Evolutionary conservation across 1,139 yeast genomes (phyloP).

Genomic region (Suhomyces atakaporum): DNA sequence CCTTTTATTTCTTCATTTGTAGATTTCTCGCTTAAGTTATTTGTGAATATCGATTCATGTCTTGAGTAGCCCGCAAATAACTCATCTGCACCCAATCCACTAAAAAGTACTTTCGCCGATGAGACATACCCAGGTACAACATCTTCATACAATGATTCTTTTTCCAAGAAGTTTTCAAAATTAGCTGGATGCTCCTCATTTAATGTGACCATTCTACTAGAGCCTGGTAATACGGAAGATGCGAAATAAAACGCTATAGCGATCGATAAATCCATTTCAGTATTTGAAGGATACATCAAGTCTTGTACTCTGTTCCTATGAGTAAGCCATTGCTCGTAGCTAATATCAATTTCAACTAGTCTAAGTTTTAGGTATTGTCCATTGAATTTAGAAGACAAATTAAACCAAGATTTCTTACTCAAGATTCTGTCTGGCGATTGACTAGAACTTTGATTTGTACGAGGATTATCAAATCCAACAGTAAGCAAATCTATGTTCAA

Average conservation of each 20-base stretch:
- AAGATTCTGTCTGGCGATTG: slow-evolving; percentile 83
- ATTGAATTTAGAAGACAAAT: slow-evolving; percentile 42
- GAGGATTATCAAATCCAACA: slow-evolving; percentile 91
- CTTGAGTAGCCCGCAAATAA: slow-evolving; percentile 89
- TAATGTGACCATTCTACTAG: slow-evolving; percentile 6
- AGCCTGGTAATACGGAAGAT: slow-evolving; percentile 13
- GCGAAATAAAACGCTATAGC: slow-evolving; percentile 96
- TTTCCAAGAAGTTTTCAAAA: slow-evolving; percentile 28
- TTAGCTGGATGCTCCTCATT: not conserved
- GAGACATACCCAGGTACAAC: slow-evolving; percentile 39
- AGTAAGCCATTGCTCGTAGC: slow-evolving; percentile 62
- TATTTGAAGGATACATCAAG: slow-evolving; percentile 78
- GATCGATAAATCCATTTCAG: slow-evolving; percentile 94
- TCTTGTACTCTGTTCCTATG: slow-evolving; percentile 55
- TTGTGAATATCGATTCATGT: slow-evolving; percentile 55
- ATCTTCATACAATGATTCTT: slow-evolving; percentile 11
- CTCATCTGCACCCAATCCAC: slow-evolving; percentile 98
- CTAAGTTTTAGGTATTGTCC: slow-evolving; percentile 35
- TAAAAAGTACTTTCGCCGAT: slow-evolving; percentile 67
- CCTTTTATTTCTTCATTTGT: slow-evolving; percentile 19
- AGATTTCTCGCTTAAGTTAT: slow-evolving; percentile 18
- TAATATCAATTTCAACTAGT: slow-evolving; percentile 68
- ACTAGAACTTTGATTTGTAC: slow-evolving; percentile 60
- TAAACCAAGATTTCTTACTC: slow-evolving; percentile 63
- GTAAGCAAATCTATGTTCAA: slow-evolving; percentile 67